Evolutionary conservation across 75 land plant species (phyloP), one percentile per base, ranked within the genome.

Genomic region (Larix kaempferi): DNA sequence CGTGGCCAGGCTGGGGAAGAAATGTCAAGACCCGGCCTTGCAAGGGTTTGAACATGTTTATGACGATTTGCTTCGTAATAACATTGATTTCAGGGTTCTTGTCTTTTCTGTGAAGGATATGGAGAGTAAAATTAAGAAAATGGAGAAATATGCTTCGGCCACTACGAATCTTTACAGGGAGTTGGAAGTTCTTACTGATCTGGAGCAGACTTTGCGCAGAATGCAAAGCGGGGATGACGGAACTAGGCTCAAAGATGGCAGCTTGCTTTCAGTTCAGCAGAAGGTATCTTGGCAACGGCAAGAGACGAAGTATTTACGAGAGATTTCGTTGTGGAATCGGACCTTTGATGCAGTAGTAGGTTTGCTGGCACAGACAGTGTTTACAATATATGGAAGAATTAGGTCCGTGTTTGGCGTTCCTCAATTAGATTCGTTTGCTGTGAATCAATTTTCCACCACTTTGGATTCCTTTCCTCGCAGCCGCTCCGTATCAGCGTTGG

Each of bases 11-110:
- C 78, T 98, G 13, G 99, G 99, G 15, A 89, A 84, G 85, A 84
- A 83, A 63, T 98, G 98, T 73, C 76, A 75, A 52, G 90, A 88
- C 41, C 90, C 93, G 3, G 90, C 93, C 4, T 75, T 98, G 63
- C 88, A 80, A 22, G 98, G 96, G 6, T 98, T 98, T 62, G 93
- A 93, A 80, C 99, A 98, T 69, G 90, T 98, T 54, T 98, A 88
- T 81, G 78, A 78, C 7, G 99, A 98, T 76, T 59, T 98, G 17
- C 73, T 93, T 56, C 76, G 66, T 61, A 86, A 90, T 78, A 78
- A 56, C 49, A 91, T 95, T 21, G 88, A 91, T 58, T 83, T 86
- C 12, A 77, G 76, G 73, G 89, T 77, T n/a, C 80, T 93, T 54
- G 91, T 84, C 35, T 90, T 86, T 67, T 71, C 90, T 73, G 78